phyloP scores from a whole-genome alignment of 192 early-diverging fungal genomes.

The Dispira simplex region DNA sequence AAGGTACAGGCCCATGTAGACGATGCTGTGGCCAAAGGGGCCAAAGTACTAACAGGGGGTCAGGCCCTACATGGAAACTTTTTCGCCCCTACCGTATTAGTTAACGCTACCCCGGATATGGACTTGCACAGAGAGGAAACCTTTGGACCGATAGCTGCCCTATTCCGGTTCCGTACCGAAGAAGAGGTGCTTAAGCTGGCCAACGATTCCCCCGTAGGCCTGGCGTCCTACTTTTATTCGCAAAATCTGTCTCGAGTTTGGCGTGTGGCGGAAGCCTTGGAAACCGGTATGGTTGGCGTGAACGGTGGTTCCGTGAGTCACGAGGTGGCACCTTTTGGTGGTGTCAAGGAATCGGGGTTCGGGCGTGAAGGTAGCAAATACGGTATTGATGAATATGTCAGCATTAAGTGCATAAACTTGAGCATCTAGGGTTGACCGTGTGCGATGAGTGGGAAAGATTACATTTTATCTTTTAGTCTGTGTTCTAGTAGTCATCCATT shows the following conservation, averaged over 20 bases:
- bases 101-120: conserved; percentile 51
- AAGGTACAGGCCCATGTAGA: conserved; percentile 53
- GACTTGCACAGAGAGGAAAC: conserved; percentile 61
- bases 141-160: conserved; percentile 78
- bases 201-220: conserved; percentile 55
- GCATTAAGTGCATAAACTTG: conserved; percentile 51
- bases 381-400: conserved; percentile 51
- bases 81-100: conserved; percentile 69
- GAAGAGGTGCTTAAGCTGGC: conserved; percentile 62
- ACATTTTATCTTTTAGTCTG: too few species aligned
- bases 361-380: conserved; percentile 53
- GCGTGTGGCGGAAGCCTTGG: conserved; percentile 63
- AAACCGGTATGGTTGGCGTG: conserved; percentile 84
- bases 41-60: conserved; percentile 51
- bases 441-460: neutral
- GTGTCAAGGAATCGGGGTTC: conserved; percentile 46
- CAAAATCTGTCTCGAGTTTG: conserved; percentile 55
- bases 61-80: conserved; percentile 31
- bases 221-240: conserved; percentile 79
- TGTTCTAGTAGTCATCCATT: too few species aligned
- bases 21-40: conserved; percentile 60
- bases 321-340: conserved; percentile 15
- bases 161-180: conserved; percentile 62
- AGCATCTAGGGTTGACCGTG: neutral
- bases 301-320: conserved; percentile 51